A percentile compares a stretch with the other conserved stretches of the same genome.
phyloP scores from a whole-genome alignment of 2,329 filamentous ascomycete species.

The Fusarium sublunatum region DNA sequence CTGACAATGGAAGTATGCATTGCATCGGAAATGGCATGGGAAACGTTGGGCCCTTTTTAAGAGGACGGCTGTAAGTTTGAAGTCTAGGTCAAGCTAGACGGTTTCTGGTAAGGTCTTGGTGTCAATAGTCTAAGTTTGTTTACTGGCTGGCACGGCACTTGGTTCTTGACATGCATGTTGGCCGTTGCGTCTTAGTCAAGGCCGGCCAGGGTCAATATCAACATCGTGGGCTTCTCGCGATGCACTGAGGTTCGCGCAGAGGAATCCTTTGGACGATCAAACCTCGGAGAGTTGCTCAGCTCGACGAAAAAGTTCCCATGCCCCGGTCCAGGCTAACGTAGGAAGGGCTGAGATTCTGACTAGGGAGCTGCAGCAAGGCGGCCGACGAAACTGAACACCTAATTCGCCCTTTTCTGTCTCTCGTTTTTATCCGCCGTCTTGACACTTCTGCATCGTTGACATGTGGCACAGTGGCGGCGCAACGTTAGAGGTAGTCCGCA shows the following conservation, averaged over 20 bases:
- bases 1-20: constrained; percentile 26
- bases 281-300: constrained; percentile 13
- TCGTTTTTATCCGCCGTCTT: constrained; percentile 27
- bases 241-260: neutral
- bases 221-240: constrained; percentile 12
- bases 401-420: constrained; percentile 25
- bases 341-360: constrained; percentile 13
- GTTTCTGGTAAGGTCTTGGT: constrained; percentile 22
- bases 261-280: constrained; percentile 7
- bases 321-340: constrained; percentile 32
- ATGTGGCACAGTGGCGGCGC: constrained; percentile 8
- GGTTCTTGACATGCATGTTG: constrained; percentile 27
- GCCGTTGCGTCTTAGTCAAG: constrained; percentile 25
- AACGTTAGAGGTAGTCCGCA: neutral
- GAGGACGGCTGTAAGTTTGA: constrained; percentile 19
- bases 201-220: constrained; percentile 17
- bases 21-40: constrained; percentile 25
- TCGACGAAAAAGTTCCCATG: constrained; percentile 35
- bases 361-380: constrained; percentile 36
- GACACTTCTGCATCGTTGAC: constrained; percentile 11
- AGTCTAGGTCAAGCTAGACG: constrained; percentile 14
- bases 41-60: constrained; percentile 41
- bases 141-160: constrained; percentile 22
- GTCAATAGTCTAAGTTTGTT: constrained; percentile 6
- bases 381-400: constrained; percentile 32